phyloP scores from a whole-genome alignment of 1,284 basidiomycete species.

The Coniophora puteana region DNA sequence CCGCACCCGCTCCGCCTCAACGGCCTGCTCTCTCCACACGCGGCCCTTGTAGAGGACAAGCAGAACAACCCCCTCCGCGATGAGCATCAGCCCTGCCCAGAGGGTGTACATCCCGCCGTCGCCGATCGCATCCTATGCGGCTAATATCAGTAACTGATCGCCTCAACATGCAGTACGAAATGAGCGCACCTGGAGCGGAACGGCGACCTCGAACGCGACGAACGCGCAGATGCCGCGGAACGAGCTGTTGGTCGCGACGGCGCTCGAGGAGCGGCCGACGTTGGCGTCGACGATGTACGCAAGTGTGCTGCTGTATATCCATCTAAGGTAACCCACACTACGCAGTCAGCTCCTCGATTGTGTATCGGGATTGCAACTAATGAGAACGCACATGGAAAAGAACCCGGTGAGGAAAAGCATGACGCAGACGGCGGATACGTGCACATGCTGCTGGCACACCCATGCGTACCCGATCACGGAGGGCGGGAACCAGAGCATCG shows the following conservation, averaged over 20 bases:
- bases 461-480: constrained; percentile 73
- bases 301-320: constrained; percentile 66
- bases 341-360: no score
- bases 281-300: constrained; percentile 81
- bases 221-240: constrained; percentile 72
- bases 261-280: constrained; percentile 66
- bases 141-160: no score
- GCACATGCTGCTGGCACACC: constrained; percentile 62
- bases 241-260: constrained; percentile 67
- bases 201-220: constrained; percentile 65
- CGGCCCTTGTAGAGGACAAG: constrained; percentile 41
- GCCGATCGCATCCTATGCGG: constrained; percentile 52
- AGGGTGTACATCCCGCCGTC: constrained; percentile 63
- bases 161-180: no score
- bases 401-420: constrained; percentile 66
- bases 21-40: constrained; percentile 28
- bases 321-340: constrained; percentile 35
- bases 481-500: constrained; percentile 52
- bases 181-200: constrained; percentile 68
- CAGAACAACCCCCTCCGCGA: constrained; percentile 38
- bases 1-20: constrained; percentile 19
- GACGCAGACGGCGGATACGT: constrained; percentile 62
- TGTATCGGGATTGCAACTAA: no score
- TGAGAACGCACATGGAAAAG: constrained; percentile 51
- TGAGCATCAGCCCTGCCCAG: constrained; percentile 49